phyloP scores from a whole-genome alignment of 2,329 filamentous ascomycete genomes.

The Intubia oerlemansii region DNA sequence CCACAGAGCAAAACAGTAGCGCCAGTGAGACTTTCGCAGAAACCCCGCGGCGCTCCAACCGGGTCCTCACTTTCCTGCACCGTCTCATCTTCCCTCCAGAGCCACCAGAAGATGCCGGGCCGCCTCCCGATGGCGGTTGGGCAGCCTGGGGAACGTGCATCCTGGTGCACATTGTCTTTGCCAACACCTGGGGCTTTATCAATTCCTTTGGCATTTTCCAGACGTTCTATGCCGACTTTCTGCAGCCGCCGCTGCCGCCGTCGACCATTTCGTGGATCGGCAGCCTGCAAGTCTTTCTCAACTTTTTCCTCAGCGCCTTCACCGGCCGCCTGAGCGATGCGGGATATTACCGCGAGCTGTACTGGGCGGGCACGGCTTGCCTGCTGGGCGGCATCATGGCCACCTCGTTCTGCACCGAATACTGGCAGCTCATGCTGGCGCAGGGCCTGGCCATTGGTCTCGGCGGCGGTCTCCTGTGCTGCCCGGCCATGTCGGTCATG shows the following conservation, averaged over 20 bases:
- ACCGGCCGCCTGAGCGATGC: constrained; percentile 7
- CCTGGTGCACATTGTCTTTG: constrained; percentile 11
- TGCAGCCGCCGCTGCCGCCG: constrained; percentile 5
- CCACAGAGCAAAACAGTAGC: too few species aligned
- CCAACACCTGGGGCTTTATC: constrained; percentile 15
- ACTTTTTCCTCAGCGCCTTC: constrained; percentile 5
- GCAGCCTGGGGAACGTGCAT: constrained; percentile 3
- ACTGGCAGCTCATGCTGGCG: constrained; percentile 11
- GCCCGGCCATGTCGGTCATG: constrained; percentile 14
- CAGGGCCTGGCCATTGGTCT: constrained; percentile 17
- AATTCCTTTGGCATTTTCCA: constrained; percentile 36
- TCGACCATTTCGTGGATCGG: constrained; percentile 9
- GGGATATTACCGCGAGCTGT: constrained; percentile 6
- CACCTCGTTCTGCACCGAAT: constrained; percentile 4
- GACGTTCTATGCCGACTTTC: constrained; percentile 13
- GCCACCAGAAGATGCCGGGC: constrained; percentile 2
- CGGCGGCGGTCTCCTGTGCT: constrained; percentile 16
- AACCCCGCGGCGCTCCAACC: too few species aligned
- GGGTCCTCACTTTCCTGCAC: constrained; percentile 1
- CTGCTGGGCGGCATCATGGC: constrained; percentile 4
- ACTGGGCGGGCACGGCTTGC: constrained; percentile 4
- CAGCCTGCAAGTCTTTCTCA: constrained; percentile 5
- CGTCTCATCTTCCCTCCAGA: not conserved
- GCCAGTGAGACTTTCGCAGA: too few species aligned
- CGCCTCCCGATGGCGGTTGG: constrained; percentile 3